Evolutionary conservation across 176 grass and related monocot genomes (phyloP).

Genomic region (Carex littledalei): DNA sequence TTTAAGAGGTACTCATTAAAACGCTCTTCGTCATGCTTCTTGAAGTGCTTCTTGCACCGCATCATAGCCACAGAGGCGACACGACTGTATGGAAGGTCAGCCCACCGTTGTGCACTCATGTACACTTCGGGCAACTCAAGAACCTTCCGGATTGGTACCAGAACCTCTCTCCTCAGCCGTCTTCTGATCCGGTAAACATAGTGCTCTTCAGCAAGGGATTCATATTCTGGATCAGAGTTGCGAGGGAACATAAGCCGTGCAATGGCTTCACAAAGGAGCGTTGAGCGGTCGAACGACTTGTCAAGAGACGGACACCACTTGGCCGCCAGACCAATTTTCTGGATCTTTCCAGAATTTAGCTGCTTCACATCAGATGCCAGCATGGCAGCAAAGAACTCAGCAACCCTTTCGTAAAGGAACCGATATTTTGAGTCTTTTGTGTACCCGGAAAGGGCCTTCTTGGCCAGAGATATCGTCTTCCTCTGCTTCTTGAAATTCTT

Average conservation of each 20-base stretch:
- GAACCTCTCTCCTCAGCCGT: slow-evolving; percentile 35
- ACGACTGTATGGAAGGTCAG: slow-evolving; percentile 33
- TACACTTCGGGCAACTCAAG: slow-evolving; percentile 55
- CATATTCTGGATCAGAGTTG: slow-evolving; percentile 26
- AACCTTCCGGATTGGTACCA: slow-evolving; percentile 37
- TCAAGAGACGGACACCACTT: slow-evolving; percentile 47
- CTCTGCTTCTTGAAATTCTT: slow-evolving; percentile 5
- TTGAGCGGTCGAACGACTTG: slow-evolving; percentile 39
- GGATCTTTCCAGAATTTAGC: slow-evolving; percentile 8
- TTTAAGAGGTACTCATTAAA: slow-evolving; percentile 28
- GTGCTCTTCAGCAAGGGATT: slow-evolving; percentile 28
- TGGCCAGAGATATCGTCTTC: slow-evolving; percentile 19
- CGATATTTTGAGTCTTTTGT: slow-evolving; percentile 25
- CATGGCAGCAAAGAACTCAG: slow-evolving; percentile 36
- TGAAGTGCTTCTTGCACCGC: slow-evolving; percentile 41
- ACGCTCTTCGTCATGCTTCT: slow-evolving; percentile 36
- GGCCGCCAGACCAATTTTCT: slow-evolving; percentile 32
- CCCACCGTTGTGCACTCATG: slow-evolving; percentile 45
- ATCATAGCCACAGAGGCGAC: slow-evolving; percentile 56
- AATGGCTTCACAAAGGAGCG: slow-evolving; percentile 56
- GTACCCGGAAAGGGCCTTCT: slow-evolving; percentile 16
- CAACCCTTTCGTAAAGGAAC: slow-evolving; percentile 37
- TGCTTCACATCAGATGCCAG: slow-evolving; percentile 30
- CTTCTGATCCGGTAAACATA: slow-evolving; percentile 44
- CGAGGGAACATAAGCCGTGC: slow-evolving; percentile 47